These are phyloP conservation scores for Sporothrix pseudoabietina DNA, from an alignment of 2,329 filamentous ascomycete genomes.

Conservation along the genomic window DNA sequence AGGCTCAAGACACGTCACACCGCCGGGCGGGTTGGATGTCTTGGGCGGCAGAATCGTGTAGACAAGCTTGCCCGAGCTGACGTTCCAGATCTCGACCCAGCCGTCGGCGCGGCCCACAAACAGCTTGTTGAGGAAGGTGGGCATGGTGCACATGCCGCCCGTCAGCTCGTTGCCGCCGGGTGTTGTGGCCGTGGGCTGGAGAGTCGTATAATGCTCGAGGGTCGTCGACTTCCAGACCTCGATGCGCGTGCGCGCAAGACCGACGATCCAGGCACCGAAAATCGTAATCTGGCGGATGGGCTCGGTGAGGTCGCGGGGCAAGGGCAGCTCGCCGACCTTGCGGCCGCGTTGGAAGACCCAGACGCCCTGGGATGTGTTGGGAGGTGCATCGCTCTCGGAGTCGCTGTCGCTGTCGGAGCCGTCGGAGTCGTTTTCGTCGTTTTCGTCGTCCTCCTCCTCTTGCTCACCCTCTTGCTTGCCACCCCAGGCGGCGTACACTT, in stretches of 20 bases:
- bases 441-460: conserved; percentile 8
- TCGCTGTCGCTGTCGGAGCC: neutral
- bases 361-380: conserved; percentile 60
- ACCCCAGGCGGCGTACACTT: conserved; percentile 88
- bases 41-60: conserved; percentile 80
- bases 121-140: conserved; percentile 94
- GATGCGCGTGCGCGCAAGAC: conserved; percentile 71
- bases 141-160: conserved; percentile 81
- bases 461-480: conserved; percentile 42
- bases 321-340: conserved; percentile 73
- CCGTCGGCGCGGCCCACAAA: conserved; percentile 87
- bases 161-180: conserved; percentile 69
- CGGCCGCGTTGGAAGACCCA: conserved; percentile 94
- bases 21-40: conserved; percentile 61
- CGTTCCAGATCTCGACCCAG: conserved; percentile 94
- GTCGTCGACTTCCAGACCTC: conserved; percentile 87
- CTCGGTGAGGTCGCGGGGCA: conserved; percentile 66
- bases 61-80: conserved; percentile 86
- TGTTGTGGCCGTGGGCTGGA: conserved; percentile 61
- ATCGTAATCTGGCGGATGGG: conserved; percentile 76
- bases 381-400: neutral
- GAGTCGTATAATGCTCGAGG: conserved; percentile 86
- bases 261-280: conserved; percentile 90
- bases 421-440: neutral
- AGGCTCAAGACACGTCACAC: conserved; percentile 84